These are phyloP conservation scores for Dioscorea dumetorum DNA, from an alignment of 106 monocot species.

Conservation along the genomic window DNA sequence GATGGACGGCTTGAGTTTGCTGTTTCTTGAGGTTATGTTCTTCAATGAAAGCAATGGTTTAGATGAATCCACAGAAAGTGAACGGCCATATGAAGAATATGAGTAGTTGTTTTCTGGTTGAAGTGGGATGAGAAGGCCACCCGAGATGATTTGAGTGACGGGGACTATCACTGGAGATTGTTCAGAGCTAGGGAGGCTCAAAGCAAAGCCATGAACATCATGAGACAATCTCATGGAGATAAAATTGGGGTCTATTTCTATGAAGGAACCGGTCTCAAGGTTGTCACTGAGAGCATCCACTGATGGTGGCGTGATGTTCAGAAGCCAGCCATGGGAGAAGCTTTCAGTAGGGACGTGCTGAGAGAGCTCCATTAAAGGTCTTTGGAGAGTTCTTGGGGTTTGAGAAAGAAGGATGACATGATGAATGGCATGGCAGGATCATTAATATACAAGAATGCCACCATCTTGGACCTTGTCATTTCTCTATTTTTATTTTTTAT, in stretches of 20 bases:
- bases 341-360: constrained; percentile 35
- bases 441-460: no score
- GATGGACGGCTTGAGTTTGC: not conserved
- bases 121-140: constrained; percentile 12
- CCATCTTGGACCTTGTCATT: no score
- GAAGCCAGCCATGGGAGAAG: constrained; percentile 45
- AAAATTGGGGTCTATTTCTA: constrained; percentile 31
- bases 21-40: not conserved
- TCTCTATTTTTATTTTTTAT: no score
- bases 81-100: not conserved
- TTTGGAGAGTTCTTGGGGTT: not conserved
- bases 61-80: constrained; percentile 7
- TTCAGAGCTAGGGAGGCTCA: not conserved
- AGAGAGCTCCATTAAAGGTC: constrained; percentile 10
- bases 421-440: not conserved
- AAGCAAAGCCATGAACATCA: not conserved
- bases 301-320: constrained; percentile 17
- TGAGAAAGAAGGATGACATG: not conserved
- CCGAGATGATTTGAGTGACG: constrained; percentile 19
- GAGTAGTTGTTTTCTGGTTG: not conserved
- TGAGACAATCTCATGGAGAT: constrained; percentile 25
- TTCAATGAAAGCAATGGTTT: not conserved
- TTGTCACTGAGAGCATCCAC: constrained; percentile 1
- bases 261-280: constrained; percentile 20
- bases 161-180: not conserved